Evolutionary conservation across 139 green algal species (phyloP).

Genomic region (Chlorella sp.): DNA sequence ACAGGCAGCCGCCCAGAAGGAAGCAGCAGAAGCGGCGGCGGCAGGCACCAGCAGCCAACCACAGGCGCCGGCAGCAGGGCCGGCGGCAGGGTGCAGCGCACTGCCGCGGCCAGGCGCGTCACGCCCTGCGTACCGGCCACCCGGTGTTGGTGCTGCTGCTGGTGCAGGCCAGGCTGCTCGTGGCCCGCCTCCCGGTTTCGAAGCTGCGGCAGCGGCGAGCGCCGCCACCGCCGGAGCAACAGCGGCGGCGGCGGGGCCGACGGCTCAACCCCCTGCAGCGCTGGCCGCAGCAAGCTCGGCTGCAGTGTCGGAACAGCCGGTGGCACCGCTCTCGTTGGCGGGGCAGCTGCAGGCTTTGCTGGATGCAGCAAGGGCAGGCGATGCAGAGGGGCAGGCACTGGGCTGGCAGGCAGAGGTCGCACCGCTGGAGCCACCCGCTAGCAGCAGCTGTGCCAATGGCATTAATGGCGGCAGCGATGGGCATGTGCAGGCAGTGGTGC

Average conservation of each 20-base stretch:
- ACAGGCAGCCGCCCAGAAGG: conserved; percentile 15
- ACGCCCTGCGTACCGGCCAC: not conserved
- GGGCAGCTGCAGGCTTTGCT: not conserved
- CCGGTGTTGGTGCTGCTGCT: not conserved
- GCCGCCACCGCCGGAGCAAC: not conserved
- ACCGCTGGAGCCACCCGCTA: not conserved
- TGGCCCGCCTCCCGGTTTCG: not conserved
- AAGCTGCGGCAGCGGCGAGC: not conserved
- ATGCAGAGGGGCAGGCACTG: not conserved
- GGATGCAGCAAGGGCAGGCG: not conserved
- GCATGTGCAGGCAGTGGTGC: not conserved
- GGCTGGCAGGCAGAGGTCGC: not conserved
- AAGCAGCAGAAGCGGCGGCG: conserved; percentile 3
- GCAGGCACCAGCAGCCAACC: not conserved
- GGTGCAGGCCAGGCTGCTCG: not conserved
- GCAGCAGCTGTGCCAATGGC: not conserved
- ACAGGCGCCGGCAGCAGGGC: not conserved
- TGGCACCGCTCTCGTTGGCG: not conserved
- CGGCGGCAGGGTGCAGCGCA: not conserved
- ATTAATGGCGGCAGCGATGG: not conserved
- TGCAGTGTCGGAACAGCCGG: no score
- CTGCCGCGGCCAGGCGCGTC: not conserved
- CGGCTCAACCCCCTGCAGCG: no score
- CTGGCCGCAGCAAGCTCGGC: not conserved
- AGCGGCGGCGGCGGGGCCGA: not conserved